Evolutionary conservation across 257 asterid species (phyloP).

Genomic region (Penstemon newberryi): DNA sequence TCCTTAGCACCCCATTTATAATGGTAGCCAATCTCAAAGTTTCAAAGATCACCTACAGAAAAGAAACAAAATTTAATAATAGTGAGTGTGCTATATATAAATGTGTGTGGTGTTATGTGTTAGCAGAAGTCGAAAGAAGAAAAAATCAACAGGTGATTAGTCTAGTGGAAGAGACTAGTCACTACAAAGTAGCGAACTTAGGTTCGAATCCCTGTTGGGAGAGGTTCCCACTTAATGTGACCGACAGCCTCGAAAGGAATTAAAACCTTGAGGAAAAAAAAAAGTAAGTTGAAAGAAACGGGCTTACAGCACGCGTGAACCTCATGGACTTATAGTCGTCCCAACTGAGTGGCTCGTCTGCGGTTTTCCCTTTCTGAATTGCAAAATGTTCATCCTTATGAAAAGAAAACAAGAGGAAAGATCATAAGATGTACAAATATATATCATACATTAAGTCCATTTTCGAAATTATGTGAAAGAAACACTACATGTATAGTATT

Average conservation of each 20-base stretch:
- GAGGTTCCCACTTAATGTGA: too few species aligned
- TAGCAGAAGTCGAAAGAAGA: neutral
- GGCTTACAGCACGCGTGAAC: conserved; percentile 75
- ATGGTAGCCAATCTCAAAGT: conserved; percentile 66
- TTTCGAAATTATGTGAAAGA: neutral
- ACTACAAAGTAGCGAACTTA: too few species aligned
- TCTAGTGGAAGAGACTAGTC: too few species aligned
- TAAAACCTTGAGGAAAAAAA: too few species aligned
- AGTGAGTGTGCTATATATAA: neutral
- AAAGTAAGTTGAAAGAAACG: too few species aligned
- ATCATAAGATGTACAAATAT: neutral
- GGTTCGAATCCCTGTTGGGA: too few species aligned
- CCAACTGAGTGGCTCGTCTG: conserved; percentile 55
- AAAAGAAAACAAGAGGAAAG: neutral
- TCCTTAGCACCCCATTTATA: conserved; percentile 67
- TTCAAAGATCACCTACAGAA: conserved; percentile 55
- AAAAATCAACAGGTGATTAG: too few species aligned
- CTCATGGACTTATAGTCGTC: conserved; percentile 59
- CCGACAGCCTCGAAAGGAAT: too few species aligned
- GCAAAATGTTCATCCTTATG: conserved; percentile 64
- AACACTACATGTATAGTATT: too few species aligned
- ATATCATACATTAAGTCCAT: neutral
- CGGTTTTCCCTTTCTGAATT: conserved; percentile 42
- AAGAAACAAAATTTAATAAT: neutral
- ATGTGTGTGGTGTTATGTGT: neutral